Evolutionary conservation across 202 grass and related monocot species (phyloP).

Genomic region (Setaria viridis): DNA sequence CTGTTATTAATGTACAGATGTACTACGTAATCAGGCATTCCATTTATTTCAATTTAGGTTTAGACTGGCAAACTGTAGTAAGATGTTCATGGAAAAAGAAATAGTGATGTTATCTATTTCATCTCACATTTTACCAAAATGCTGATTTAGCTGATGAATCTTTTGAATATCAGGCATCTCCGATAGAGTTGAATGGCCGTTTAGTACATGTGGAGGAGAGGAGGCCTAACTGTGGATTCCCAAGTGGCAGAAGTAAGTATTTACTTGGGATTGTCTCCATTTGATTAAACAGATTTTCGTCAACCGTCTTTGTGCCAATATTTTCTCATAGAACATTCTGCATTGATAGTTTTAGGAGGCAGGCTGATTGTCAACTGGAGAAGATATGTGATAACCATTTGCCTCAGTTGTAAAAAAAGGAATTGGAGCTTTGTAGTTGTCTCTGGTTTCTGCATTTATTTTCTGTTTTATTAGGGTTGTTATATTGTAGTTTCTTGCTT

Average conservation of each 20-base stretch:
- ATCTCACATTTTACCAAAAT: conserved; percentile 23
- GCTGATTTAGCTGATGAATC: conserved; percentile 19
- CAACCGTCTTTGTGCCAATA: conserved; percentile 28
- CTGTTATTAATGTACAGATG: background rate
- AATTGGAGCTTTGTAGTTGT: background rate
- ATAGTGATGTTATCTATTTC: background rate
- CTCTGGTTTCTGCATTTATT: background rate
- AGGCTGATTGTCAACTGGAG: background rate
- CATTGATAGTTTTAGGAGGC: conserved; percentile 1
- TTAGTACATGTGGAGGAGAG: conserved; percentile 73
- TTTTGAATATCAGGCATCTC: conserved; percentile 75
- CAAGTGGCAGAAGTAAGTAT: conserved; percentile 75
- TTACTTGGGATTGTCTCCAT: background rate
- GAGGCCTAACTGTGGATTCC: conserved; percentile 62
- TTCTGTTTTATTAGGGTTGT: background rate
- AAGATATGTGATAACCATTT: conserved; percentile 26
- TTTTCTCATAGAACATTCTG: conserved; percentile 7
- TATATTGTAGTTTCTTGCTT: conserved; percentile 17
- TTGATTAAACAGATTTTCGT: conserved; percentile 21
- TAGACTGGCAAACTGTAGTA: background rate
- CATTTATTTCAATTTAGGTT: background rate
- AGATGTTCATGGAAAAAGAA: conserved; percentile 6
- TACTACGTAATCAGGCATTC: background rate
- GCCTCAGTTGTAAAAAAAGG: background rate
- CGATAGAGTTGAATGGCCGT: conserved; percentile 84